Conservation (phyloP, 768 basidiomycete species). For the Phlebiopsis flavidoalba region DNA sequence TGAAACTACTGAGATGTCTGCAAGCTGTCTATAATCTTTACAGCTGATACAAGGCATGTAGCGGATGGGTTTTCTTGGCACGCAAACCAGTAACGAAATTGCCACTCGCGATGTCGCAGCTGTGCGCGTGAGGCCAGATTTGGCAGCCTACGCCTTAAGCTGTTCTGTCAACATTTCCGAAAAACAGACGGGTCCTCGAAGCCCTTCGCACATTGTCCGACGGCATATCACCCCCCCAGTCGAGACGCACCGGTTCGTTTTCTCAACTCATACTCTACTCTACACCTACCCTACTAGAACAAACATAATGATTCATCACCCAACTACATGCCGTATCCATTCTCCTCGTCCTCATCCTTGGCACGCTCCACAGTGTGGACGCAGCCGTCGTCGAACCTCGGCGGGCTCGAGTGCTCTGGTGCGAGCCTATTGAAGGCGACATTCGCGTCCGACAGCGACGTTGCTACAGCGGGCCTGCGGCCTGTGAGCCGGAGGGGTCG, state of each 20-base stretch:
- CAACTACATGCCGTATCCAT: background rate
- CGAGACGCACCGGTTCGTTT: background rate
- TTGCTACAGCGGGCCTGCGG: slow-evolving; percentile 18
- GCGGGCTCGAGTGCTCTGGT: slow-evolving; percentile 12
- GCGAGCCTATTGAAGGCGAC: slow-evolving; percentile 25
- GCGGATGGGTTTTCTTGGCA: too few species aligned
- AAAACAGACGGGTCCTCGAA: background rate
- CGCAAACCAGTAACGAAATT: too few species aligned
- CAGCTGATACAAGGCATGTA: too few species aligned
- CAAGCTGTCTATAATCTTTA: too few species aligned
- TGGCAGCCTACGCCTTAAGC: too few species aligned
- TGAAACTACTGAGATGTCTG: too few species aligned
- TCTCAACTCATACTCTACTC: background rate
- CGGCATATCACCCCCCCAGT: background rate
- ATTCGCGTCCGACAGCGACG: slow-evolving; percentile 18
- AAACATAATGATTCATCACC: background rate
- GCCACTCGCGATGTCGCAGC: too few species aligned
- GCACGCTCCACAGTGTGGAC: background rate
- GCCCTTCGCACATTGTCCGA: background rate
- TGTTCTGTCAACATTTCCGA: background rate
- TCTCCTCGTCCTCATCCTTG: background rate
- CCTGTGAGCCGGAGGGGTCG: slow-evolving; percentile 26
- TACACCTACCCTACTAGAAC: background rate
- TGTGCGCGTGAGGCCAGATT: too few species aligned
- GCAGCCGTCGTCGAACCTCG: background rate